Conservation (phyloP, 2,329 filamentous ascomycete genomes). For the Fusarium newnesense region DNA sequence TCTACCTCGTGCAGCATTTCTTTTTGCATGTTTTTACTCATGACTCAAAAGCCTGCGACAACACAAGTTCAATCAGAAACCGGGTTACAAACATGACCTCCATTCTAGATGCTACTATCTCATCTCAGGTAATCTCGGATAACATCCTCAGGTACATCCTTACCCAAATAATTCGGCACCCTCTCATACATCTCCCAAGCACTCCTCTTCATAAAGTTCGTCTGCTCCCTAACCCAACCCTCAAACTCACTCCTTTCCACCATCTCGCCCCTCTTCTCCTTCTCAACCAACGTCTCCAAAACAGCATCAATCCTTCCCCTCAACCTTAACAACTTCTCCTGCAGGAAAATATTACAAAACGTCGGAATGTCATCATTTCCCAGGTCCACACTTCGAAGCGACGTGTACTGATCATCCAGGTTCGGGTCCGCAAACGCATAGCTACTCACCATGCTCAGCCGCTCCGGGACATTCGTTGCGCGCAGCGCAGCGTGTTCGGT, state of each 20-base stretch:
- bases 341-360: not conserved
- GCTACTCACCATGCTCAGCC: not conserved
- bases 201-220: not conserved
- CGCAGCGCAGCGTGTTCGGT: not conserved
- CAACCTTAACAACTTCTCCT: not conserved
- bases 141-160: not conserved
- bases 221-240: not conserved
- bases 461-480: not conserved
- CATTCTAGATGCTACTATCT: not conserved
- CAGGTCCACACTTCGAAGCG: not conserved
- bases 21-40: not conserved
- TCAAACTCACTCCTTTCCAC: not conserved
- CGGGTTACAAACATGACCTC: no score
- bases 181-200: constrained; percentile 4
- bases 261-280: not conserved
- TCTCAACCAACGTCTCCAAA: not conserved
- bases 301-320: not conserved
- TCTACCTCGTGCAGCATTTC: accelerated
- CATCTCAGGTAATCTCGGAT: not conserved
- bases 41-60: accelerated
- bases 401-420: constrained; percentile 1
- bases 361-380: not conserved
- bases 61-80: accelerated
- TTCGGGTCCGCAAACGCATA: not conserved
- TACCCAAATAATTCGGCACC: not conserved